Evolutionary conservation across 139 green algal genomes (phyloP).

Genomic region (Tetraselmis striata): DNA sequence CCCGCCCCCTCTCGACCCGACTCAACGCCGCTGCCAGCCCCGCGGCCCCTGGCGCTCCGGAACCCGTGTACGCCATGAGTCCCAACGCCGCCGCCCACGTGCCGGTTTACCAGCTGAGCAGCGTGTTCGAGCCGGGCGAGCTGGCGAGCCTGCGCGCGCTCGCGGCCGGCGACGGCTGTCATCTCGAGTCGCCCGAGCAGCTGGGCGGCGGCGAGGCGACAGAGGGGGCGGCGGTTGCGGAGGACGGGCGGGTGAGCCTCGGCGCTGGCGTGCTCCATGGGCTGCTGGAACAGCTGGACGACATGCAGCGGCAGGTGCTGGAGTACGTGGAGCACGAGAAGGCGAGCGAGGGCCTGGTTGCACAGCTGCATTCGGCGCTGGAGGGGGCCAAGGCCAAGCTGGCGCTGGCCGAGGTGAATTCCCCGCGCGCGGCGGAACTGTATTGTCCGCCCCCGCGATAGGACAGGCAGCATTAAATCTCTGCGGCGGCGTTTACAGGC

Average conservation of each 20-base stretch:
- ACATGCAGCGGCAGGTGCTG: not conserved
- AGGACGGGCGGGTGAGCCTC: not conserved
- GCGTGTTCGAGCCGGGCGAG: not conserved
- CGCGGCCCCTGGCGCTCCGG: not conserved
- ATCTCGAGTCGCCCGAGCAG: not conserved
- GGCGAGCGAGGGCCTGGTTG: not conserved
- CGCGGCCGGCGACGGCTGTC: not conserved
- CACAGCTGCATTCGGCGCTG: not conserved
- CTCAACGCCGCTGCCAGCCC: too few relatives aligned
- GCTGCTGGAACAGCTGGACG: not conserved
- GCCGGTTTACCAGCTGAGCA: not conserved
- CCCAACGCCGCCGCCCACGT: not conserved
- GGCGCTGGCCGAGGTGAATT: too few relatives aligned
- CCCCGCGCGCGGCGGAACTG: too few relatives aligned
- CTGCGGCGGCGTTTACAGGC: too few relatives aligned
- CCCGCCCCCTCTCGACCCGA: too few relatives aligned
- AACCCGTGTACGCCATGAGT: not conserved
- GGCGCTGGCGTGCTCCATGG: not conserved
- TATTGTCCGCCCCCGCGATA: too few relatives aligned
- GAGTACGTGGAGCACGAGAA: not conserved
- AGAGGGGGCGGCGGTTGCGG: too few relatives aligned
- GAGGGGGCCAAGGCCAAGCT: not conserved
- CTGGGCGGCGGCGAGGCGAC: not conserved
- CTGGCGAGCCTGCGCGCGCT: not conserved
- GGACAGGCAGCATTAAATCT: too few relatives aligned